phyloP scores from a whole-genome alignment of 1,284 basidiomycete genomes.

The Ganoderma sinense region DNA sequence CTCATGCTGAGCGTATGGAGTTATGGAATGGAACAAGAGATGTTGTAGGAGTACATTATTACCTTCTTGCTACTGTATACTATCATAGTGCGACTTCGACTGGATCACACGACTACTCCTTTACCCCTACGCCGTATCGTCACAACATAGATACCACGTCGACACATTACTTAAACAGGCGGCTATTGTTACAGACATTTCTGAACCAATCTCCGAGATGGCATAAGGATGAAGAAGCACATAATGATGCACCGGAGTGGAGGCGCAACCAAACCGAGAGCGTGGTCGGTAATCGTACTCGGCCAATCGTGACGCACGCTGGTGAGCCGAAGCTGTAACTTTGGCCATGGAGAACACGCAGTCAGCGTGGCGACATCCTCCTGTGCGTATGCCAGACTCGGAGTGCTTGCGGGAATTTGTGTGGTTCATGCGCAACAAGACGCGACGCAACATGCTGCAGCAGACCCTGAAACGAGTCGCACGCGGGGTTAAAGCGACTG shows the following conservation, averaged over 20 bases:
- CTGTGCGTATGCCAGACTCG: background rate
- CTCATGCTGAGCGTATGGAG: background rate
- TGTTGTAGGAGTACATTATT: constrained; percentile 2
- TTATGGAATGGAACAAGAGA: background rate
- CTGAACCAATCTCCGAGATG: background rate
- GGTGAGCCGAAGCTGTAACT: no score
- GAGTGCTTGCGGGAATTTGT: background rate
- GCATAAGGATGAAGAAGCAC: background rate
- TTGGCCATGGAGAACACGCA: no score
- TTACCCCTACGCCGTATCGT: background rate
- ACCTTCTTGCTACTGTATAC: constrained; percentile 8
- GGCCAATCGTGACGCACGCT: no score
- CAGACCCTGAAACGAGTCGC: background rate
- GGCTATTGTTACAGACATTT: no score
- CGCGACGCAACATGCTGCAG: background rate
- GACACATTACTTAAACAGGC: background rate
- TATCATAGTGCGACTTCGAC: background rate
- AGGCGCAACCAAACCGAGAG: no score
- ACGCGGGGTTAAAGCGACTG: background rate
- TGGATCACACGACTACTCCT: background rate
- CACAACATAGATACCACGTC: background rate
- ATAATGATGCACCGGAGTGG: no score
- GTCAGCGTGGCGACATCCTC: no score
- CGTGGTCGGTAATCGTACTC: no score
- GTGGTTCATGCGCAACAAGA: background rate